Conservation (phyloP, 129 eudicot genomes). For the Flaveria sonorensis region DNA sequence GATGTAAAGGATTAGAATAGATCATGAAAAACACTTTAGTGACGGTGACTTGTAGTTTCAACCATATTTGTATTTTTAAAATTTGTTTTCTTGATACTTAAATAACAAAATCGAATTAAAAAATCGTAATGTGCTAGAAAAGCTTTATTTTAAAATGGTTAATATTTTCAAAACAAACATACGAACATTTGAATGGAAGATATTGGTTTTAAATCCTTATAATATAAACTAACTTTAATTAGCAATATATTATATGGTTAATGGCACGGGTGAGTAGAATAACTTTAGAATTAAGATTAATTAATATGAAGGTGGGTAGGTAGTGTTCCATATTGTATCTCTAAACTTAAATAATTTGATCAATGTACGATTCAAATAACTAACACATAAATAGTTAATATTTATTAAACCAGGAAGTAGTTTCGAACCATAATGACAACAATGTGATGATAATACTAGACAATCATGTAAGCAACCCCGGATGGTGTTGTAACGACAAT, state of each 20-base stretch:
- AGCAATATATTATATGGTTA: neutral
- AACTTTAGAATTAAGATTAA: neutral
- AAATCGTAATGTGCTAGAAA: neutral
- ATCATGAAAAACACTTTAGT: neutral
- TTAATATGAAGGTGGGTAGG: neutral
- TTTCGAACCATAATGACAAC: conserved; percentile 55
- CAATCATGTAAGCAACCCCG: conserved; percentile 82
- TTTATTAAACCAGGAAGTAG: conserved; percentile 61
- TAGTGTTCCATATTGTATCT: neutral
- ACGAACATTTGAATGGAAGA: neutral
- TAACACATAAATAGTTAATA: neutral
- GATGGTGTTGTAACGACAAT: conserved; percentile 80
- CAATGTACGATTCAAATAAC: neutral
- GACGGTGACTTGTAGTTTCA: neutral
- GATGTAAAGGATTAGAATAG: neutral
- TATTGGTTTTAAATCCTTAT: neutral
- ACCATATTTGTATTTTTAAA: neutral
- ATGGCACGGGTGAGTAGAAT: conserved; percentile 1
- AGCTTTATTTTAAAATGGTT: neutral
- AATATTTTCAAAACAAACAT: neutral
- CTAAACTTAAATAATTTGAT: neutral
- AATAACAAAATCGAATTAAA: neutral
- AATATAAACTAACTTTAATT: neutral
- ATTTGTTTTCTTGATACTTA: neutral
- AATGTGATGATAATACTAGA: conserved; percentile 82